A percentile compares a stretch with the other conserved stretches of the same genome.
These are phyloP conservation scores for Debaryomyces prosopidis DNA, from an alignment of 805 yeast species.

Conservation along the genomic window DNA sequence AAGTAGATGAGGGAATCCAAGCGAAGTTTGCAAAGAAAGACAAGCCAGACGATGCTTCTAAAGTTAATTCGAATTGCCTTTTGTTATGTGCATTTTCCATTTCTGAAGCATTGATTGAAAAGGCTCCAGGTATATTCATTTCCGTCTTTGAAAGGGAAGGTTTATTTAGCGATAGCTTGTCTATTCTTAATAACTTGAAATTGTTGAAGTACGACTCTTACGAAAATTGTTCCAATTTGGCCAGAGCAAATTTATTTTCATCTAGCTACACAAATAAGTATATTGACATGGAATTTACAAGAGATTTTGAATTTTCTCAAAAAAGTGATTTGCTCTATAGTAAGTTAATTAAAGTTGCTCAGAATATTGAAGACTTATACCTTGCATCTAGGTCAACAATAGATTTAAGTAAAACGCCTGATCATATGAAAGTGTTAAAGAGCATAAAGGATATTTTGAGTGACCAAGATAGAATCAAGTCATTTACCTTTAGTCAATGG, in stretches of 20 bases:
- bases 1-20: neutral
- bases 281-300: constrained; percentile 31
- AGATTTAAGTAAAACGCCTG: constrained; percentile 9
- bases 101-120: constrained; percentile 43
- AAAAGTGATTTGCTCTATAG: constrained; percentile 15
- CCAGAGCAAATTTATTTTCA: constrained; percentile 7
- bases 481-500: constrained; percentile 40
- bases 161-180: constrained; percentile 50
- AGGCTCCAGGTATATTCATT: constrained; percentile 46
- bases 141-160: constrained; percentile 70
- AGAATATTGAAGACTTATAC: constrained; percentile 29
- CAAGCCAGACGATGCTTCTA: constrained; percentile 13
- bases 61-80: constrained; percentile 37
- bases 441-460: constrained; percentile 10
- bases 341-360: constrained; percentile 14
- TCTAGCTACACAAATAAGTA: constrained; percentile 23
- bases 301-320: constrained; percentile 22
- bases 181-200: constrained; percentile 27
- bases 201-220: constrained; percentile 7
- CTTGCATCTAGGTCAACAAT: constrained; percentile 19
- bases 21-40: neutral
- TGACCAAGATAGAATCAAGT: constrained; percentile 4
- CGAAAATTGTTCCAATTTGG: constrained; percentile 12
- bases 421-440: constrained; percentile 17
- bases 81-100: constrained; percentile 54